phyloP scores from a whole-genome alignment of 2,329 filamentous ascomycete genomes.

The Colletotrichum viniferum region DNA sequence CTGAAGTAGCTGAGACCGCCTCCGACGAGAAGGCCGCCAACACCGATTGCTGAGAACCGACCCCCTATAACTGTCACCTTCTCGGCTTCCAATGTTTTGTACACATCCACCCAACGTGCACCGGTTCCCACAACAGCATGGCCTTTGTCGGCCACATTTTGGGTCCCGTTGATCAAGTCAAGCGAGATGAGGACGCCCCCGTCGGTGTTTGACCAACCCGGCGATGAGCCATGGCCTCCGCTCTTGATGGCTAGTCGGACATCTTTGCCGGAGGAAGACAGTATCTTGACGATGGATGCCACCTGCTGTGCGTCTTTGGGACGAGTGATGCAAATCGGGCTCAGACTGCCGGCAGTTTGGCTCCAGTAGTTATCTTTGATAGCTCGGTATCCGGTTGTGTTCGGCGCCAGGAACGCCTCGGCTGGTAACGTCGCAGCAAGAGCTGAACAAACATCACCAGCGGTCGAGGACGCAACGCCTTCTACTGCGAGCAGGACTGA shows the following conservation, averaged over 20 bases:
- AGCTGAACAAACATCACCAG: neutral
- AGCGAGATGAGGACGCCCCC: neutral
- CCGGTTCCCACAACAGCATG: neutral
- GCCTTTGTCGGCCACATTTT: neutral
- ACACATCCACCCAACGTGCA: neutral
- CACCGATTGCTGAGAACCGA: slow-evolving; percentile 41
- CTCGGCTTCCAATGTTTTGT: neutral
- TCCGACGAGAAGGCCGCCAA: slow-evolving; percentile 21
- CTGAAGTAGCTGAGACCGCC: slow-evolving; percentile 58
- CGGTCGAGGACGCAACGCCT: neutral
- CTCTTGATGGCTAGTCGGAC: slow-evolving; percentile 56
- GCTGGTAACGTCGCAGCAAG: neutral
- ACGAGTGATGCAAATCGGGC: neutral
- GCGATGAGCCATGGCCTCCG: slow-evolving; percentile 49
- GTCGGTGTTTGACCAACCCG: neutral
- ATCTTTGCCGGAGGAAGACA: neutral
- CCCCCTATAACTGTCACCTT: neutral
- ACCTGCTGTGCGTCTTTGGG: neutral
- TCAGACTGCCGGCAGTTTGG: neutral
- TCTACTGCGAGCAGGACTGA: neutral
- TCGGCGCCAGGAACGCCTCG: neutral
- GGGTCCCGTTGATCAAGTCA: neutral
- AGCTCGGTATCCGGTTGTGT: neutral
- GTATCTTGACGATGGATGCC: neutral
- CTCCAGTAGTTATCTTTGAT: neutral